These are phyloP conservation scores for Pulveroboletus ravenelii DNA, from an alignment of 768 basidiomycete species.

Conservation along the genomic window DNA sequence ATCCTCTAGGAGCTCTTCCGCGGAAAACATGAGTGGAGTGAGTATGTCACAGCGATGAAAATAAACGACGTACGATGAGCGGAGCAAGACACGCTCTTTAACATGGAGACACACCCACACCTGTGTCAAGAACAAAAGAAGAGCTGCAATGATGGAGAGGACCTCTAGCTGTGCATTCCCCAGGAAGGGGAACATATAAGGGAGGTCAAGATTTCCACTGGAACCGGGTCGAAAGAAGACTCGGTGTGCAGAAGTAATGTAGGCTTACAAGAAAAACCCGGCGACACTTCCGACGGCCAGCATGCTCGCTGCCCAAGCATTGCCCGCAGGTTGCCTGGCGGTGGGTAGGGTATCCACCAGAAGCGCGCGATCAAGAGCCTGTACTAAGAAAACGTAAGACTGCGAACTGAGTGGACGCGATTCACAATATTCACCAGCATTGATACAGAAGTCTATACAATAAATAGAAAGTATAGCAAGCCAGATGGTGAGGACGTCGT, in stretches of 20 bases:
- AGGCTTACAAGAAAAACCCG: conserved; percentile 80
- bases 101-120: conserved; percentile 53
- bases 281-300: conserved; percentile 78
- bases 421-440: conserved; percentile 38
- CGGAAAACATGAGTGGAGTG: conserved; percentile 2
- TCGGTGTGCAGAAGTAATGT: not conserved
- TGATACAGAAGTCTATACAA: conserved; percentile 61
- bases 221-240: not conserved
- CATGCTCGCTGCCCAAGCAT: conserved; percentile 97
- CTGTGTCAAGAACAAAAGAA: conserved; percentile 66
- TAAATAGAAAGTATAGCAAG: conserved; percentile 73
- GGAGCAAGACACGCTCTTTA: conserved; percentile 70
- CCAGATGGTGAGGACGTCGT: conserved; percentile 63
- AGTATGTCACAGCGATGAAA: not conserved
- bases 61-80: conserved; percentile 26
- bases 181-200: conserved; percentile 62
- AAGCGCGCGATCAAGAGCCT: conserved; percentile 86
- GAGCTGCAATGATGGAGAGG: conserved; percentile 67
- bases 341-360: conserved; percentile 82
- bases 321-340: conserved; percentile 72
- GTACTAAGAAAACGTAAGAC: conserved; percentile 43
- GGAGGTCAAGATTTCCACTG: conserved; percentile 80
- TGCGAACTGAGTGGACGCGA: not conserved
- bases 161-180: conserved; percentile 80
- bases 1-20: conserved; percentile 26